These are phyloP conservation scores for Macadamia integrifolia DNA, from an alignment of 164 flowering plant species.

Conservation along the genomic window DNA sequence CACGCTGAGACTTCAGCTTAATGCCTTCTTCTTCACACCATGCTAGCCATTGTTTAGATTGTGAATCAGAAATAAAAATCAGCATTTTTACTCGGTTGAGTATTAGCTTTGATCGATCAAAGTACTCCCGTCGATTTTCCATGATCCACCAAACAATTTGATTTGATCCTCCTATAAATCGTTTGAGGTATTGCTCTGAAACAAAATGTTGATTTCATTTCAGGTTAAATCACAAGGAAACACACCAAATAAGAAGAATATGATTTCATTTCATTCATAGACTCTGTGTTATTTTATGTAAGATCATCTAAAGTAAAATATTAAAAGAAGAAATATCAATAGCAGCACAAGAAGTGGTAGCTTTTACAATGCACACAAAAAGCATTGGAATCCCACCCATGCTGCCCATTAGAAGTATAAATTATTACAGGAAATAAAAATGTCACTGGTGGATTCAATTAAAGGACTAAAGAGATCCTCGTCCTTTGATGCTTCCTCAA, in stretches of 20 bases:
- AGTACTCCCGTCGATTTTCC: conserved; percentile 92
- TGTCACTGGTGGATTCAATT: background rate
- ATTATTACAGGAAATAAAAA: background rate
- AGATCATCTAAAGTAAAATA: too few relatives aligned
- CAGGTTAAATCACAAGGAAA: conserved; percentile 1
- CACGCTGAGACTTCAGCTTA: conserved; percentile 52
- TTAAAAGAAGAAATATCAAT: too few relatives aligned
- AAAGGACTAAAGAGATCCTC: background rate
- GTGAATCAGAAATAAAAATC: conserved; percentile 72
- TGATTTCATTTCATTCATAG: too few relatives aligned
- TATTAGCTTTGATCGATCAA: conserved; percentile 70
- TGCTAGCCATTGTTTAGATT: conserved; percentile 81
- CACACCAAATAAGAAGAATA: background rate
- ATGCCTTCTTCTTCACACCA: conserved; percentile 94
- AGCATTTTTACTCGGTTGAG: conserved; percentile 74
- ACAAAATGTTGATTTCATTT: conserved; percentile 6
- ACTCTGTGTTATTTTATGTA: too few relatives aligned
- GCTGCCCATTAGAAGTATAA: background rate
- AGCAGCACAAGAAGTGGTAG: too few relatives aligned
- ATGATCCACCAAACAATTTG: conserved; percentile 98
- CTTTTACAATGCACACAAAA: too few relatives aligned
- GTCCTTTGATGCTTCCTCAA: background rate
- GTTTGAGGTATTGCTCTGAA: conserved; percentile 77
- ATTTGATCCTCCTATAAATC: conserved; percentile 62
- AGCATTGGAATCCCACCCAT: background rate